Base-by-base conservation (phyloP, 2,329 filamentous ascomycete genomes). In the Leptographium flavum region DNA sequence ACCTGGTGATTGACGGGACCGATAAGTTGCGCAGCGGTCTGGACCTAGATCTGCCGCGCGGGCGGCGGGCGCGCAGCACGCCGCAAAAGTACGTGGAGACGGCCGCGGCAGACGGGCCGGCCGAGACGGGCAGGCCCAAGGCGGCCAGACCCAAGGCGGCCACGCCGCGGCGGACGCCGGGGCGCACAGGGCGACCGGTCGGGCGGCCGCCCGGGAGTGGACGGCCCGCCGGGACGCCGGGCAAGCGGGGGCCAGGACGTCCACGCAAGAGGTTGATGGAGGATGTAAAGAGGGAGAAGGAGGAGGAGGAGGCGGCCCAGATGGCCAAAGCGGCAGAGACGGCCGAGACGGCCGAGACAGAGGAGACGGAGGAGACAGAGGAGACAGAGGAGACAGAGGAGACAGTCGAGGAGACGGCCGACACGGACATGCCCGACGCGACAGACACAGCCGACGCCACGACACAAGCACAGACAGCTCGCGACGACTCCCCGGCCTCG, bases 21-120 rank as follows among this genome's bases (percentile, higher is more conserved):
- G 49, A 46, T 14, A 47, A 51, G n/a, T 64, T 71, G 10, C 77
- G 71, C 54, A 66, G 74, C 8, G 80, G 79, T 45, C 40, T 49
- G 15, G 47, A 47, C 15, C 55, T 79, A 36, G 71, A 72, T 3
- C 74, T 76, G 4, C 64, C 63, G 17, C 74, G 70, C 56, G 67
- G 64, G 28, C 25, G 36, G 27, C 49, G 47, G 13, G 28, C 39
- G 3, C 47, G 49, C 10, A 37, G 10, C 22, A 51, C 42, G 27
- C 47, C 43, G 28, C 53, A 49, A n/a, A 50, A 47, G 25, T 45
- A 36, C 13, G 19, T 37, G 1, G 47, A 47, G 3, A 17, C 15
- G 10, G 5, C 6, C 5, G 11, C 22, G 21, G 14, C 21, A 13
- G 21, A 2, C 21, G 13, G 35, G n/a, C 14, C 8, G 32, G 15